Evolutionary conservation across 2,329 filamentous ascomycete species (phyloP).

Genomic region (Fusarium tanahbumbuense): DNA sequence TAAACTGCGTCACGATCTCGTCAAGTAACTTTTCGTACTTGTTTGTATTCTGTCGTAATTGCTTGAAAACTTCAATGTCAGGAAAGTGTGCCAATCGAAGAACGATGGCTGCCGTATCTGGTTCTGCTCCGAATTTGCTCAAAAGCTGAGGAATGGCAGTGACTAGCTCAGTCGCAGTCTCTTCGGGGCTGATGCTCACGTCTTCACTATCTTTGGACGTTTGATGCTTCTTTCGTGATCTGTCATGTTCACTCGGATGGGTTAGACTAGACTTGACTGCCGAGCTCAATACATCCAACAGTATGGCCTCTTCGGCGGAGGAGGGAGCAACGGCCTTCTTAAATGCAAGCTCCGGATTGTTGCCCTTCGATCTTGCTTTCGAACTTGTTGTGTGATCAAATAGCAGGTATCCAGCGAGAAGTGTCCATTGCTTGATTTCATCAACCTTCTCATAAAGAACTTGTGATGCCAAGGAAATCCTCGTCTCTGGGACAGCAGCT

Average conservation of each 20-base stretch:
- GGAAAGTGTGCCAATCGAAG: conserved; percentile 87
- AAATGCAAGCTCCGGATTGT: conserved; percentile 69
- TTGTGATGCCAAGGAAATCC: conserved; percentile 87
- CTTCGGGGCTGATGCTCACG: conserved; percentile 64
- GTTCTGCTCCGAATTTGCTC: conserved; percentile 92
- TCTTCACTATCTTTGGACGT: conserved; percentile 71
- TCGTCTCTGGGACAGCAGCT: conserved; percentile 76
- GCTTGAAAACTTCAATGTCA: conserved; percentile 87
- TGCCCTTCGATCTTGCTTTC: conserved; percentile 62
- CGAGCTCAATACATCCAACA: conserved; percentile 88
- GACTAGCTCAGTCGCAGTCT: conserved; percentile 81
- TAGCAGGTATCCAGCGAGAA: conserved; percentile 87
- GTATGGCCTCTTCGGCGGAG: conserved; percentile 81
- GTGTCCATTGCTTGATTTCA: conserved; percentile 88
- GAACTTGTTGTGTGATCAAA: conserved; percentile 85
- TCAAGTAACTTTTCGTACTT: conserved; percentile 85
- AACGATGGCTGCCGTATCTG: conserved; percentile 86
- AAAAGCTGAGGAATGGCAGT: conserved; percentile 84
- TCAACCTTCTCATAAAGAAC: conserved; percentile 84
- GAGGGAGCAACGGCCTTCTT: conserved; percentile 79
- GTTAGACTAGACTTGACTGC: conserved; percentile 80
- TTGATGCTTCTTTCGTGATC: conserved; percentile 66
- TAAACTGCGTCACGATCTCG: conserved; percentile 93
- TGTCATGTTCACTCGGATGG: conserved; percentile 73
- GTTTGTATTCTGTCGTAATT: conserved; percentile 85